phyloP scores from a whole-genome alignment of 129 eudicot species.

The sunflower (Helianthus annuus) region HanXRQr2.0-SUNRISE NC_035435.2:156834028-156834527 shows the following conservation, averaged over 20 bases:
- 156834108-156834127: conserved; percentile 14
- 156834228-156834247: conserved; percentile 34
- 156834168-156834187: not conserved
- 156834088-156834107: conserved; percentile 18
- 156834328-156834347: conserved; percentile 17
- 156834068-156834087: conserved; percentile 38
- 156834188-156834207: conserved; percentile 26
- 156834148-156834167: conserved; percentile 17
- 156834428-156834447: conserved; percentile 46
- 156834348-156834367: conserved; percentile 34
- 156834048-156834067: conserved; percentile 39
- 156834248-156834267: conserved; percentile 40
- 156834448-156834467: conserved; percentile 45
- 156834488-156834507: conserved; percentile 75
- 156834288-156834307: conserved; percentile 27
- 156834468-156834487: conserved; percentile 47
- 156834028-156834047: conserved; percentile 45
- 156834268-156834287: conserved; percentile 24
- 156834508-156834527: conserved; percentile 85
- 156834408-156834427: conserved; percentile 24
- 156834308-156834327: conserved; percentile 27
- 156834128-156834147: conserved; percentile 25
- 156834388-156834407: conserved; percentile 26
- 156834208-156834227: conserved; percentile 54
- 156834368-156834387: conserved; percentile 28